These are phyloP conservation scores for Xanthoconium stramineum DNA, from an alignment of 768 basidiomycete species.

Conservation along the genomic window DNA sequence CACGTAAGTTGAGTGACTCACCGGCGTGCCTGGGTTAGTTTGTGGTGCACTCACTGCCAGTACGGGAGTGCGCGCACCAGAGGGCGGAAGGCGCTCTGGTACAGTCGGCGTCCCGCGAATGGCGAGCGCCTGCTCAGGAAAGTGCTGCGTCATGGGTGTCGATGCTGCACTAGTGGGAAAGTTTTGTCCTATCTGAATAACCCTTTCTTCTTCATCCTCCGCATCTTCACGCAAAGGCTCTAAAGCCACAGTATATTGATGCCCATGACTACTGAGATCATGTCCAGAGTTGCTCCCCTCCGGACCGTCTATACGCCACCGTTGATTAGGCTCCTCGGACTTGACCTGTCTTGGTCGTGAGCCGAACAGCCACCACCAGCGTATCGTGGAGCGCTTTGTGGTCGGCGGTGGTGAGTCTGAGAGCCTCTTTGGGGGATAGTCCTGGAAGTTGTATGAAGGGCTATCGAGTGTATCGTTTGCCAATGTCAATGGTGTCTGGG, in stretches of 20 bases:
- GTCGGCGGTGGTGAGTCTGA: conserved; percentile 4
- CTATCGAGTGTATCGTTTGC: conserved; percentile 1
- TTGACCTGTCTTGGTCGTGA: conserved; percentile 26
- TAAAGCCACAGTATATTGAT: conserved; percentile 7
- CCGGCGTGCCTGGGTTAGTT: conserved; percentile 9
- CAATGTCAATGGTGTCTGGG: conserved; percentile 25
- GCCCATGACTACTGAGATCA: conserved; percentile 11
- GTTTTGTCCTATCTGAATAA: conserved; percentile 22
- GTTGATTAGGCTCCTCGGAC: conserved; percentile 16
- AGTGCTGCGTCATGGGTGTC: conserved; percentile 9
- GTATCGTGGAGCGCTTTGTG: conserved; percentile 2
- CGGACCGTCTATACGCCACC: conserved; percentile 27
- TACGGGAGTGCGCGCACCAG: neutral
- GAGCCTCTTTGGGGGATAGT: neutral
- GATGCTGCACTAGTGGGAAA: conserved; percentile 10
- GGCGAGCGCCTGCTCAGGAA: conserved; percentile 4
- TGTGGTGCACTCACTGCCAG: neutral
- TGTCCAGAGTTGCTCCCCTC: conserved; percentile 24
- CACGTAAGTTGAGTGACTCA: conserved; percentile 7
- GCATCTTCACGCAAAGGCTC: conserved; percentile 8
- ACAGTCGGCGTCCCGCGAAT: conserved; percentile 4
- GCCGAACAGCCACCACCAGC: conserved; percentile 27
- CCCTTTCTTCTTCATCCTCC: conserved; percentile 8
- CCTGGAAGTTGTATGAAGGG: conserved; percentile 4
- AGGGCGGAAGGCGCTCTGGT: conserved; percentile 1